These are phyloP conservation scores for Auxenochlorella protothecoides DNA, from an alignment of 139 green algal species.

Conservation along the genomic window DNA sequence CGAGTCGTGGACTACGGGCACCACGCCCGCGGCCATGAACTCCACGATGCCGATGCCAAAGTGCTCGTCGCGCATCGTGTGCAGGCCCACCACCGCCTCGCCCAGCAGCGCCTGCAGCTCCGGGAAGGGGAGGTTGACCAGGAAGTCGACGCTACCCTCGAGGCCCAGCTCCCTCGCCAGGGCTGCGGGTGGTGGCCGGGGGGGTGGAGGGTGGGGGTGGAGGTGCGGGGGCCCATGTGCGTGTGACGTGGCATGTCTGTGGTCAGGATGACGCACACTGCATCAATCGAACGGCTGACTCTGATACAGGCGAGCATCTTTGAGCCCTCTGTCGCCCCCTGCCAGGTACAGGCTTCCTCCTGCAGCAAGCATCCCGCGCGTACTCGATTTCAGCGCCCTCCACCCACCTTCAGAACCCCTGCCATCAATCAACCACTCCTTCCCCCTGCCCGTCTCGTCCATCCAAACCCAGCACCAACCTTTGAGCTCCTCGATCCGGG, in stretches of 20 bases:
- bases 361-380: too few relatives aligned
- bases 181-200: background rate
- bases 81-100: slow-evolving; percentile 75
- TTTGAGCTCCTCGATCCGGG: slow-evolving; percentile 42
- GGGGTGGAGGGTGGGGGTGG: background rate
- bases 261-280: too few relatives aligned
- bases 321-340: too few relatives aligned
- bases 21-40: slow-evolving; percentile 91
- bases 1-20: slow-evolving; percentile 83
- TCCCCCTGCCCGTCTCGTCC: background rate
- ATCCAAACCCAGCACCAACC: background rate
- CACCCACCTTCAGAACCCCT: too few relatives aligned
- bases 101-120: slow-evolving; percentile 66
- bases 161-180: slow-evolving; percentile 28
- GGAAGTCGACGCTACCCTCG: slow-evolving; percentile 17
- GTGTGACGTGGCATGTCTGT: background rate
- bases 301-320: too few relatives aligned
- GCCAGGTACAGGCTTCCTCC: too few relatives aligned
- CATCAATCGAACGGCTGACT: too few relatives aligned
- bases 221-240: background rate
- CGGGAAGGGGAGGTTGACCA: slow-evolving; percentile 56
- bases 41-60: slow-evolving; percentile 98
- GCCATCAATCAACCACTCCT: too few relatives aligned
- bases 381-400: too few relatives aligned
- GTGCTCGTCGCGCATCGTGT: slow-evolving; percentile 97